A percentile compares a stretch with the other conserved stretches of the same genome.
phyloP scores from a whole-genome alignment of 2,329 filamentous ascomycete species.

The Fusarium floridanum region DNA sequence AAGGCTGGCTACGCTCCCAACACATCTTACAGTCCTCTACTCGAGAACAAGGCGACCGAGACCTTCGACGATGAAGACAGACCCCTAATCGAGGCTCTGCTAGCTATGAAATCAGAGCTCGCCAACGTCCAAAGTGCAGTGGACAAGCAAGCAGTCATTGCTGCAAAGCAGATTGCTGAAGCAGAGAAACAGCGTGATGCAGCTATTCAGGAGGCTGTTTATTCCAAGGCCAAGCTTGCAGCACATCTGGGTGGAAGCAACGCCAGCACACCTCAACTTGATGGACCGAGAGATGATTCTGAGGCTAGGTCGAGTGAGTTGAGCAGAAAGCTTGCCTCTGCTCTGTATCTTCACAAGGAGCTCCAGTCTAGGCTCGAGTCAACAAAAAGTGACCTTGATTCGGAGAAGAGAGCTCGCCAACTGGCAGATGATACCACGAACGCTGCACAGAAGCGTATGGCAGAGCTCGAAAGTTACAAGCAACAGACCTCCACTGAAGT shows the following conservation, averaged over 20 bases:
- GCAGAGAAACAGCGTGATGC: constrained; percentile 94
- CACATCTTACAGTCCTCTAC: constrained; percentile 74
- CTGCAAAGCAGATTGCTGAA: constrained; percentile 91
- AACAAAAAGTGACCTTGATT: constrained; percentile 77
- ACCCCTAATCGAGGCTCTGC: constrained; percentile 89
- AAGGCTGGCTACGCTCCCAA: constrained; percentile 89
- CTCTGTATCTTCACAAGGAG: constrained; percentile 83
- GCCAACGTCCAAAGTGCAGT: constrained; percentile 91
- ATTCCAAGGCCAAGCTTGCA: constrained; percentile 92
- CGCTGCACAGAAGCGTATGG: constrained; percentile 84
- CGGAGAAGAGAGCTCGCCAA: constrained; percentile 84
- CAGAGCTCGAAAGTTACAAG: constrained; percentile 85
- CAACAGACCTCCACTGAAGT: constrained; percentile 87
- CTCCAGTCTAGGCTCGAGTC: constrained; percentile 82
- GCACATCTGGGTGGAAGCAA: constrained; percentile 78
- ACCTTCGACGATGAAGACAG: constrained; percentile 92
- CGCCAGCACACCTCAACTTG: constrained; percentile 69
- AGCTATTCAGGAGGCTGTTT: constrained; percentile 94
- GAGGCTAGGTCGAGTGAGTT: constrained; percentile 72
- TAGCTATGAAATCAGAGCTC: constrained; percentile 91
- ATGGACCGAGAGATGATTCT: constrained; percentile 73
- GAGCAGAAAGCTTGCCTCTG: constrained; percentile 83
- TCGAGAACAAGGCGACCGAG: constrained; percentile 83
- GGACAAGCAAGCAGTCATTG: constrained; percentile 86
- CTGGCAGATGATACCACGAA: constrained; percentile 89